Conservation (phyloP, 257 asterid genomes). For the Solanum virginianum region DNA sequence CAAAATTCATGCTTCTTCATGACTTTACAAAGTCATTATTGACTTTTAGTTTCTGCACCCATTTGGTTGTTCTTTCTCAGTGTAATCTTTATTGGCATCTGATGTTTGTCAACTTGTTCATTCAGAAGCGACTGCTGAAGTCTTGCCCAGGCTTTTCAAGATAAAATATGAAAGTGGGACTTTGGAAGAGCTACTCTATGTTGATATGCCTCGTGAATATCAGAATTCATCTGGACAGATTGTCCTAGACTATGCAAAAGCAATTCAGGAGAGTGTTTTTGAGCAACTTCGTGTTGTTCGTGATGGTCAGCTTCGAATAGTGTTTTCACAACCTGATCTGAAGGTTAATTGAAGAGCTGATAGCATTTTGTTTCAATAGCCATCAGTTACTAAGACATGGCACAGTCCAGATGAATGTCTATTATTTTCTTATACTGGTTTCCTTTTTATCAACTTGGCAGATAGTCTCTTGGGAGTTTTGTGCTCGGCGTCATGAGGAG, state of each 20-base stretch:
- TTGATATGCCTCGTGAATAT: slow-evolving; percentile 92
- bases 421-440: background rate
- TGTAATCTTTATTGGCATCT: background rate
- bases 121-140: slow-evolving; percentile 96
- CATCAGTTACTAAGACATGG: background rate
- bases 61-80: background rate
- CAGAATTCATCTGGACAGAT: slow-evolving; percentile 88
- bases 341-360: slow-evolving; percentile 36
- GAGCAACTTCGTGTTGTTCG: slow-evolving; percentile 97
- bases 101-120: slow-evolving; percentile 7
- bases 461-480: slow-evolving; percentile 98
- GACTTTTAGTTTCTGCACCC: background rate
- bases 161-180: slow-evolving; percentile 92
- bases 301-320: slow-evolving; percentile 95
- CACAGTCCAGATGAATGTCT: background rate
- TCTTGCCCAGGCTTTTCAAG: slow-evolving; percentile 81
- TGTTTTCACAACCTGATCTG: slow-evolving; percentile 69
- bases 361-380: background rate
- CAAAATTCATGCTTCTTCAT: background rate
- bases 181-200: slow-evolving; percentile 81
- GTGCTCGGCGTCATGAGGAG: slow-evolving; percentile 97
- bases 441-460: slow-evolving; percentile 8
- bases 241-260: slow-evolving; percentile 89
- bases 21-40: background rate
- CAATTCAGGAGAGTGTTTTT: slow-evolving; percentile 91